Percentiles rank a stretch among this genome's conserved stretches.
Evolutionary conservation across 2,329 filamentous ascomycete species (phyloP).

Genomic region (Aspergillus neoniger): DNA sequence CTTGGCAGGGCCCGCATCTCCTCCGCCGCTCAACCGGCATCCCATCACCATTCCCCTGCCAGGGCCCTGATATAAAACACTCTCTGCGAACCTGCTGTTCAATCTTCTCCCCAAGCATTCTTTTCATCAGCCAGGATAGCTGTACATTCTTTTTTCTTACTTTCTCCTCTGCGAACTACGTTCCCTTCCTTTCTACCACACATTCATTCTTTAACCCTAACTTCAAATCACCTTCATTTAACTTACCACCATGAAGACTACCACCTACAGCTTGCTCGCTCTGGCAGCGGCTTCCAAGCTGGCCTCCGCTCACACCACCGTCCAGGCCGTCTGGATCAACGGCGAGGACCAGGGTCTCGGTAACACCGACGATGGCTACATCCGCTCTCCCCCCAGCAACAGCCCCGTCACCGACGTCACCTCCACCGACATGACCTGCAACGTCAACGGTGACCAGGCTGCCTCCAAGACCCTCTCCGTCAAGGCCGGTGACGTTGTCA

Average conservation of each 20-base stretch:
- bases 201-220: conserved; percentile 6
- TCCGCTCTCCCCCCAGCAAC: conserved; percentile 26
- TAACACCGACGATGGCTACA: conserved; percentile 22
- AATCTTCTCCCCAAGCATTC: not conserved
- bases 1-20: conserved; percentile 6
- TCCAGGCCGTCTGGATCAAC: conserved; percentile 27
- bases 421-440: conserved; percentile 26
- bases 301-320: conserved; percentile 24
- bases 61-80: conserved; percentile 6
- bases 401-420: conserved; percentile 25
- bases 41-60: too few species aligned
- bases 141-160: conserved; percentile 6
- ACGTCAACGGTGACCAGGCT: conserved; percentile 21
- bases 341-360: conserved; percentile 25
- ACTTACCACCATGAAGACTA: conserved; percentile 22
- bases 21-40: not conserved
- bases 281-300: conserved; percentile 27
- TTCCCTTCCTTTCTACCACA: not conserved
- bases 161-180: conserved; percentile 6
- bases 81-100: not conserved
- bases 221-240: conserved; percentile 8
- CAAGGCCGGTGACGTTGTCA: conserved; percentile 25
- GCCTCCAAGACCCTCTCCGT: conserved; percentile 22
- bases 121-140: not conserved
- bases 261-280: conserved; percentile 24